A percentile compares a stretch with the other conserved stretches of the same genome.
These are phyloP conservation scores for Azolla pinnata DNA, from an alignment of 75 land plant genomes.

Conservation along the genomic window DNA sequence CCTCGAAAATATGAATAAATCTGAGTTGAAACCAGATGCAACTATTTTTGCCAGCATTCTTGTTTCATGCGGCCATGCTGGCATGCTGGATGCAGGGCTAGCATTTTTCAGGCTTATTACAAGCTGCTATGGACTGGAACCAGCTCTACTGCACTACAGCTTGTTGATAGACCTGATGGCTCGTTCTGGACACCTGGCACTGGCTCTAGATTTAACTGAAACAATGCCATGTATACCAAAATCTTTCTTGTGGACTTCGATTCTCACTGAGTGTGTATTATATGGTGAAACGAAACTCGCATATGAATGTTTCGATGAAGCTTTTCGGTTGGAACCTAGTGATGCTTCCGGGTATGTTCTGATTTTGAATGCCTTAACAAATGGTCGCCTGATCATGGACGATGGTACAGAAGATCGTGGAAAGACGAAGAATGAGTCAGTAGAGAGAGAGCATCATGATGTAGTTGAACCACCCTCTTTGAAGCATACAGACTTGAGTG, in stretches of 20 bases:
- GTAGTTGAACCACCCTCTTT: no score
- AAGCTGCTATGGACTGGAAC: constrained; percentile 5
- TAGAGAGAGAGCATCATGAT: no score
- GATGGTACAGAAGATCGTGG: no score
- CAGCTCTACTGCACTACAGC: constrained; percentile 13
- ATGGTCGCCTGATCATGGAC: no score
- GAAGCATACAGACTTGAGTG: no score
- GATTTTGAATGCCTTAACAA: no score
- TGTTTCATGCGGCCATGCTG: constrained; percentile 18
- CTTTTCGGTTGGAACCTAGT: constrained; percentile 9
- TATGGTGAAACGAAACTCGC: constrained; percentile 12
- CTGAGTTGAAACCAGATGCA: constrained; percentile 26
- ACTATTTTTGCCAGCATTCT: constrained; percentile 20
- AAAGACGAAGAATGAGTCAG: no score
- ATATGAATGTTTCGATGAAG: constrained; percentile 1
- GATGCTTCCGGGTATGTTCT: constrained; percentile 16
- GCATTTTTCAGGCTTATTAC: constrained; percentile 11
- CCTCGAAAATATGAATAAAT: constrained; percentile 15
- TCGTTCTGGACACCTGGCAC: constrained; percentile 11
- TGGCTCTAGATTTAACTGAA: constrained; percentile 12
- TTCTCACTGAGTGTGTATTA: constrained; percentile 18
- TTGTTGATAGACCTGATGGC: constrained; percentile 17
- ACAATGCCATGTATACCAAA: constrained; percentile 12
- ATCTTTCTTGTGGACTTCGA: constrained; percentile 10
- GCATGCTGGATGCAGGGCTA: constrained; percentile 6